Percentiles rank a stretch among this genome's conserved stretches.
phyloP scores from a whole-genome alignment of 2,329 filamentous ascomycete genomes.

The Verticillium isaacii region DNA sequence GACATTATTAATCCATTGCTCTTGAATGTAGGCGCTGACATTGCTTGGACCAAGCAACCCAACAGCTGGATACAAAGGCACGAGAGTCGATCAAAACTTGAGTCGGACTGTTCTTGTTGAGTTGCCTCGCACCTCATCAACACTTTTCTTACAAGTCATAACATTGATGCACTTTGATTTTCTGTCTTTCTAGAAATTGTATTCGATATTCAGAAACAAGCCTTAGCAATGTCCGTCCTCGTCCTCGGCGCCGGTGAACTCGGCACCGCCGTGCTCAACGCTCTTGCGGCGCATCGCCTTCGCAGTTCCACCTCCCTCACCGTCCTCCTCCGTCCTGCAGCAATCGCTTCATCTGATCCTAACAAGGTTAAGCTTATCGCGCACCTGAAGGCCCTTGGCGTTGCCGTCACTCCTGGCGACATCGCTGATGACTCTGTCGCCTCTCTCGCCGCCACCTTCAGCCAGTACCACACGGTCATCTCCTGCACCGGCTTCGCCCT shows the following conservation, averaged over 20 bases:
- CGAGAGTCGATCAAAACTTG: too few species aligned
- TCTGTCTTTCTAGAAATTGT: too few species aligned
- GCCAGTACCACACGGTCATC: conserved; percentile 48
- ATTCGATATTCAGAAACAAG: too few species aligned
- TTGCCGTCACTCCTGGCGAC: conserved; percentile 40
- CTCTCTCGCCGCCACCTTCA: conserved; percentile 37
- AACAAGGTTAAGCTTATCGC: conserved; percentile 26
- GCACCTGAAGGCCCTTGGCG: conserved; percentile 29
- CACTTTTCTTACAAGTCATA: too few species aligned
- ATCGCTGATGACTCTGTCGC: conserved; percentile 27
- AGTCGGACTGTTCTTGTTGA: too few species aligned
- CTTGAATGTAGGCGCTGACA: too few species aligned
- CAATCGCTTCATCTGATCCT: conserved; percentile 32
- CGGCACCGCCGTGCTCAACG: conserved; percentile 49
- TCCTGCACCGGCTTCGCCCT: conserved; percentile 57
- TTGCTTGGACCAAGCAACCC: too few species aligned
- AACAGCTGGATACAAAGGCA: too few species aligned
- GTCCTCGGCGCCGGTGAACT: conserved; percentile 65
- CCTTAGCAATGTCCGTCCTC: conserved; percentile 34
- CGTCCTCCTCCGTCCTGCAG: conserved; percentile 48
- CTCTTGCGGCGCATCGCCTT: conserved; percentile 41
- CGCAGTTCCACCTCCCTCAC: conserved; percentile 34
- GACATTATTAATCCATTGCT: neutral
- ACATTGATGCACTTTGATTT: too few species aligned
- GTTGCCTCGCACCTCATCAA: too few species aligned